These are phyloP conservation scores for Solanum bulbocastanum DNA, from an alignment of 257 asterid genomes.

Conservation along the genomic window DNA sequence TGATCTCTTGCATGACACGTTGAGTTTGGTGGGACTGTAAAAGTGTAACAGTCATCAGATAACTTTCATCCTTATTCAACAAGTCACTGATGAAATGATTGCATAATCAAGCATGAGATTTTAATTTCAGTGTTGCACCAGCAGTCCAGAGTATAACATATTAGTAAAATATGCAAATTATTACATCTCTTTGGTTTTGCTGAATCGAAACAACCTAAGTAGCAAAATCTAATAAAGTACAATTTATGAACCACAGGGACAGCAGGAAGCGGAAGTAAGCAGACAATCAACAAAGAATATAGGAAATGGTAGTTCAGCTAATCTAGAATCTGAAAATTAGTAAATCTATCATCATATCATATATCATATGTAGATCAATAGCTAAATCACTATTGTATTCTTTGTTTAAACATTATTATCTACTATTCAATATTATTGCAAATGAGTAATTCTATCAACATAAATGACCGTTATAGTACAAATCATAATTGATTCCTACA, in stretches of 20 bases:
- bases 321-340: background rate
- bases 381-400: too few relatives aligned
- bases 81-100: background rate
- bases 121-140: background rate
- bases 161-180: background rate
- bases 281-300: background rate
- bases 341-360: background rate
- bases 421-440: background rate
- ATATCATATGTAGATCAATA: background rate
- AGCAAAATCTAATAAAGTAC: background rate
- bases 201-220: background rate
- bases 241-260: background rate
- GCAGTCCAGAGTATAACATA: background rate
- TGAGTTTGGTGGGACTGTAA: constrained; percentile 39
- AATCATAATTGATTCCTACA: background rate
- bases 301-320: background rate
- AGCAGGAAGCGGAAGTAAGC: background rate
- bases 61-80: background rate
- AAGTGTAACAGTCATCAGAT: background rate
- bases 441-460: background rate
- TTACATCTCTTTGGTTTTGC: background rate
- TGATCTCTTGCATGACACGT: constrained; percentile 33
- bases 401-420: background rate
- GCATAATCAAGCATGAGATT: background rate
- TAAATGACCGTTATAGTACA: background rate